phyloP scores from a whole-genome alignment of 2,329 filamentous ascomycete genomes.

The Cladosporium colombiae region DNA sequence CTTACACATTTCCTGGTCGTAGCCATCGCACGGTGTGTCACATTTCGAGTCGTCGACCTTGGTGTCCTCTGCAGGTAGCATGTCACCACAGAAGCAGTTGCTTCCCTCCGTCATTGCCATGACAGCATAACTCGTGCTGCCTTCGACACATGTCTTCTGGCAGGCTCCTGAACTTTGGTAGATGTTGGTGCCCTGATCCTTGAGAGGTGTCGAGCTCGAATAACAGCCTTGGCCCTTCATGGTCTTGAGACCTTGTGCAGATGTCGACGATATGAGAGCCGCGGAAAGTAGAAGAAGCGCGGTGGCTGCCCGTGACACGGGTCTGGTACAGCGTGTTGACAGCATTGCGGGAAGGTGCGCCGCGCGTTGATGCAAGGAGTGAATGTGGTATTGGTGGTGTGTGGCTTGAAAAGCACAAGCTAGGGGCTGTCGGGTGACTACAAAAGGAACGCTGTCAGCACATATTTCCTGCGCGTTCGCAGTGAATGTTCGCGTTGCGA shows the following conservation, averaged over 20 bases:
- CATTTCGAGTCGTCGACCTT: constrained; percentile 63
- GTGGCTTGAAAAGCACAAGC: background rate
- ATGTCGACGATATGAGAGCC: constrained; percentile 16
- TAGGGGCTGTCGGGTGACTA: constrained; percentile 8
- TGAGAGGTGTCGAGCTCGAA: constrained; percentile 48
- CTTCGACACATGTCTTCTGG: constrained; percentile 50
- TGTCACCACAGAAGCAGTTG: constrained; percentile 72
- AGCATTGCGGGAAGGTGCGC: constrained; percentile 23
- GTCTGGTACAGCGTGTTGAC: constrained; percentile 25
- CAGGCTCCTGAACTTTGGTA: constrained; percentile 61
- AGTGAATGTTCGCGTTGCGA: background rate
- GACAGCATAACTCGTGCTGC: constrained; percentile 51
- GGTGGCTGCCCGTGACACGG: constrained; percentile 22
- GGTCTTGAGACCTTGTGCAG: constrained; percentile 12
- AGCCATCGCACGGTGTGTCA: constrained; percentile 66
- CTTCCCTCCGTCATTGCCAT: constrained; percentile 62
- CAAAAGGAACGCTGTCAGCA: constrained; percentile 14
- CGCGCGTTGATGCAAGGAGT: constrained; percentile 26
- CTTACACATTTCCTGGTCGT: constrained; percentile 62
- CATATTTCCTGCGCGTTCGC: background rate
- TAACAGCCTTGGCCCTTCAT: constrained; percentile 53
- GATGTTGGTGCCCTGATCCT: constrained; percentile 49
- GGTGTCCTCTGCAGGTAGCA: constrained; percentile 61
- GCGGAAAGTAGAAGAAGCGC: constrained; percentile 22
- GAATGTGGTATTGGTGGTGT: constrained; percentile 2